These are phyloP conservation scores for Coniella vitis DNA, from an alignment of 2,329 filamentous ascomycete species.

Conservation along the genomic window DNA sequence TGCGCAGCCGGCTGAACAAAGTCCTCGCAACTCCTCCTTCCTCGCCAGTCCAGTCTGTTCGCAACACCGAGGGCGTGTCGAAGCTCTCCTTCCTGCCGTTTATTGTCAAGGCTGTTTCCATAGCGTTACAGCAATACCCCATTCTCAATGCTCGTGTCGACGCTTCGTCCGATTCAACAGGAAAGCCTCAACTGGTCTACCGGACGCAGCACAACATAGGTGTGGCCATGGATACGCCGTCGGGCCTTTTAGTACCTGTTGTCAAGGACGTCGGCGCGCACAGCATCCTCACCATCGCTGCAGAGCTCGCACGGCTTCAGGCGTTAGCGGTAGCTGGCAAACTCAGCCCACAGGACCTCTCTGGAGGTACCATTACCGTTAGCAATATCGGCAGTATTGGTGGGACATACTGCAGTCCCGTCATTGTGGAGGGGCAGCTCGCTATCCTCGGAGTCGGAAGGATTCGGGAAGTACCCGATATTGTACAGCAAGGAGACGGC, in stretches of 20 bases:
- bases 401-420: conserved; percentile 83
- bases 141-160: conserved; percentile 85
- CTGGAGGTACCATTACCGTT: conserved; percentile 85
- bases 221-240: conserved; percentile 88
- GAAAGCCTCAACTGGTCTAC: conserved; percentile 69
- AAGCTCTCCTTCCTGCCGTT: conserved; percentile 90
- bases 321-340: conserved; percentile 66
- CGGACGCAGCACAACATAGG: conserved; percentile 90
- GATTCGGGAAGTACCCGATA: conserved; percentile 73
- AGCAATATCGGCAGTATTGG: conserved; percentile 96
- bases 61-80: conserved; percentile 21
- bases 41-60: conserved; percentile 27
- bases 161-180: conserved; percentile 31
- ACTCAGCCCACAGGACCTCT: conserved; percentile 67
- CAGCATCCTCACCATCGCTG: conserved; percentile 71
- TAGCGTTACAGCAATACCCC: conserved; percentile 75
- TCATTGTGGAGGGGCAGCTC: conserved; percentile 86
- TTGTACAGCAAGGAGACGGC: conserved; percentile 54
- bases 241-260: conserved; percentile 84
- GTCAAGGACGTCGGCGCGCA: conserved; percentile 74
- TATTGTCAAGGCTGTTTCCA: conserved; percentile 89
- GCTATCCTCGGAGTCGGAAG: conserved; percentile 86
- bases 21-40: conserved; percentile 35
- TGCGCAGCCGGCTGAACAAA: conserved; percentile 70
- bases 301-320: conserved; percentile 69